These are phyloP conservation scores for Atkinsonella hypoxylon DNA, from an alignment of 2,329 filamentous ascomycete genomes.

Conservation along the genomic window DNA sequence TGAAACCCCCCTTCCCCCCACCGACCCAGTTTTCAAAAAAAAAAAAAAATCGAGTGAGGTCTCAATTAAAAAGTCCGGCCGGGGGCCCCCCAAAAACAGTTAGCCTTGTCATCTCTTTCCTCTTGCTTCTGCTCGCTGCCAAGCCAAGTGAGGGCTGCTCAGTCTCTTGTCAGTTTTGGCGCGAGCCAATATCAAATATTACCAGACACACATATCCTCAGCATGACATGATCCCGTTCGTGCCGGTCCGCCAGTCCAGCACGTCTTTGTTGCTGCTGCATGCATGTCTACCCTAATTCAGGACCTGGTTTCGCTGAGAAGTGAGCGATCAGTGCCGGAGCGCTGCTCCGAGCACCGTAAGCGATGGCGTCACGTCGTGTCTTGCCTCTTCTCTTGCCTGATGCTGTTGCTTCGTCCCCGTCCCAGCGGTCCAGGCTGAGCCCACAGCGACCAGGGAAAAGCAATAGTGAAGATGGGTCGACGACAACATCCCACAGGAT, in stretches of 20 bases:
- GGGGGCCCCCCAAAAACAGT: neutral
- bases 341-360: neutral
- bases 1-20: no score
- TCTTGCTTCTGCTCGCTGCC: neutral
- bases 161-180: neutral
- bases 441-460: neutral
- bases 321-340: neutral
- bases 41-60: no score
- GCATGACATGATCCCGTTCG: neutral
- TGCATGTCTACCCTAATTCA: neutral
- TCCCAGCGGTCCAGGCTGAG: neutral
- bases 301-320: no score
- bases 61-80: no score
- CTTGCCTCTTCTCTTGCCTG: neutral
- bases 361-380: neutral
- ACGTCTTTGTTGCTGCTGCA: neutral
- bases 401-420: neutral
- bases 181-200: neutral
- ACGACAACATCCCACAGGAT: neutral
- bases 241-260: neutral
- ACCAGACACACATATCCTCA: neutral
- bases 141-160: neutral
- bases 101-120: conserved; percentile 14
- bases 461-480: neutral
- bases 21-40: no score